These are phyloP conservation scores for Pouteria glomerata DNA, from an alignment of 148 eudicot genomes.

Conservation along the genomic window DNA sequence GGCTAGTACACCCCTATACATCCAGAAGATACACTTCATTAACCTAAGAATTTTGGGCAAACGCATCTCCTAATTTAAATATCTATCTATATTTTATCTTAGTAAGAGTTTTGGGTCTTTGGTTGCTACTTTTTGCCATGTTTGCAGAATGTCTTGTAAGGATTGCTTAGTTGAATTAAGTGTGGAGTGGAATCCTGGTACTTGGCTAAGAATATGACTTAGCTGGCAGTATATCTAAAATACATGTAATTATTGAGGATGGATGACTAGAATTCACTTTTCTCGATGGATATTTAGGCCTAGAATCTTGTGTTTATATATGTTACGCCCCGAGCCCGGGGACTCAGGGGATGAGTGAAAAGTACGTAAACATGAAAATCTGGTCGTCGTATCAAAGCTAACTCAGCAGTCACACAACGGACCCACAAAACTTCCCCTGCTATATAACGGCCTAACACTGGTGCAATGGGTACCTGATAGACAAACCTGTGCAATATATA, in stretches of 20 bases:
- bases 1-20: too few species aligned
- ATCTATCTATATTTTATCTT: conserved; percentile 6
- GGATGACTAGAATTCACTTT: not conserved
- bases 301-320: not conserved
- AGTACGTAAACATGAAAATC: too few species aligned
- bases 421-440: too few species aligned
- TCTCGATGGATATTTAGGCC: not conserved
- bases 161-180: not conserved
- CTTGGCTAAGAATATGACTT: not conserved
- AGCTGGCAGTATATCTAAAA: not conserved
- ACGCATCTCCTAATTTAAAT: not conserved
- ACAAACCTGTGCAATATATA: too few species aligned
- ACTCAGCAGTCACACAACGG: too few species aligned
- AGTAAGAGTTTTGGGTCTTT: not conserved
- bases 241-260: not conserved
- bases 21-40: too few species aligned
- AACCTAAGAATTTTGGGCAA: too few species aligned
- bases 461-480: too few species aligned
- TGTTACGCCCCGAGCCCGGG: too few species aligned
- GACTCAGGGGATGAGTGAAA: too few species aligned
- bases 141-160: not conserved
- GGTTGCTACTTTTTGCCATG: not conserved
- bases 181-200: not conserved
- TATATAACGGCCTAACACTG: too few species aligned
- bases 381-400: too few species aligned